Percentiles rank a stretch among this genome's conserved stretches.
Evolutionary conservation across 495 filamentous ascomycete species (phyloP).

Genomic region (Trichoderma gamsii): DNA sequence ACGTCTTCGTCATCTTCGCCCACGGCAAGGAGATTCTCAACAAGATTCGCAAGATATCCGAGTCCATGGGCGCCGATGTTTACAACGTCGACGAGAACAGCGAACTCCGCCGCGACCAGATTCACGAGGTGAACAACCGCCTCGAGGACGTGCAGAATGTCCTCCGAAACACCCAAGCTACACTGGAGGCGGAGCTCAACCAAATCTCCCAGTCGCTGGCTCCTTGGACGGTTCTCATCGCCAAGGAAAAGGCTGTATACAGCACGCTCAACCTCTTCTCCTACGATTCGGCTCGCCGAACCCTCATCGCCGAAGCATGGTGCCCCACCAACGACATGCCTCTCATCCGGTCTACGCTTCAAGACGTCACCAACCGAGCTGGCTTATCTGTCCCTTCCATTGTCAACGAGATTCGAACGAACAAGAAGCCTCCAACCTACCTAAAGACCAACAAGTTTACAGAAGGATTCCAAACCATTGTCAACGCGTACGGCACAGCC

Average conservation of each 20-base stretch:
- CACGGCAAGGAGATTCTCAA: conserved; percentile 96
- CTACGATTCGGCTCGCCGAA: conserved; percentile 92
- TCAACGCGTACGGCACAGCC: conserved; percentile 94
- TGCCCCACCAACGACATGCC: conserved; percentile 84
- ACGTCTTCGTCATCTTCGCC: conserved; percentile 98
- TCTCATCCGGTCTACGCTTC: conserved; percentile 90
- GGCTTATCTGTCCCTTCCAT: conserved; percentile 93
- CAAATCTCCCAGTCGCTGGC: conserved; percentile 85
- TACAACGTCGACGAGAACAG: conserved; percentile 98
- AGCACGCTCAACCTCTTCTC: conserved; percentile 93
- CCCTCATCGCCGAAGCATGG: conserved; percentile 96
- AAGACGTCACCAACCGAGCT: conserved; percentile 93
- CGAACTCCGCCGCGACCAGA: conserved; percentile 86
- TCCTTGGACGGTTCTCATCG: conserved; percentile 93
- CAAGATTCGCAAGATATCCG: conserved; percentile 97
- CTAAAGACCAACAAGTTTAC: conserved; percentile 98
- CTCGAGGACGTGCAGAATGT: conserved; percentile 86
- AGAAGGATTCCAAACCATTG: conserved; percentile 95
- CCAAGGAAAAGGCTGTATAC: conserved; percentile 98
- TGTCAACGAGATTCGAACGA: conserved; percentile 92
- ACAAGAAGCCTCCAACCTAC: conserved; percentile 94
- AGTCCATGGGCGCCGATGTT: conserved; percentile 88
- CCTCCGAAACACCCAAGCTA: conserved; percentile 90
- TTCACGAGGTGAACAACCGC: conserved; percentile 92
- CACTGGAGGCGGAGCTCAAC: conserved; percentile 84